Conservation (phyloP, 2,329 filamentous ascomycete species). For the Colletotrichum scovillei region DNA sequence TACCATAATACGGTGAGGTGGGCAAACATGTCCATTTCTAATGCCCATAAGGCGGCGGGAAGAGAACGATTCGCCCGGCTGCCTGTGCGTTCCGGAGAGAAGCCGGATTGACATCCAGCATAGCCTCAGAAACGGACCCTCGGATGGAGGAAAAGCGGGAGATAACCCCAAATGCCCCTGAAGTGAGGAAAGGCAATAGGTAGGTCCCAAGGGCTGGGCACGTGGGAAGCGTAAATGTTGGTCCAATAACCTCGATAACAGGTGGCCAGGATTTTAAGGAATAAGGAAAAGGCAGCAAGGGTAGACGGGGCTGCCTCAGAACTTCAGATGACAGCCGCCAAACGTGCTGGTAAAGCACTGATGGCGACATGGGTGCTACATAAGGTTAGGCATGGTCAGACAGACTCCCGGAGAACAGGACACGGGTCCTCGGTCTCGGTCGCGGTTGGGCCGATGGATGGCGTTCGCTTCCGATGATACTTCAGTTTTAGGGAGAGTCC, state of each 20-base stretch:
- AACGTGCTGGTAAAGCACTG: background rate
- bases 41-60: constrained; percentile 1
- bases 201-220: constrained; percentile 8
- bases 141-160: constrained; percentile 2
- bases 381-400: constrained; percentile 1
- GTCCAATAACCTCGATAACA: background rate
- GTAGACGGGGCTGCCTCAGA: background rate
- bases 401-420: background rate
- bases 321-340: constrained; percentile 23
- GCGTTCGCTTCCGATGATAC: background rate
- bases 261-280: background rate
- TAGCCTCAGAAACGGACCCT: constrained; percentile 14
- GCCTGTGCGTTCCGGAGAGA: constrained; percentile 19
- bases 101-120: constrained; percentile 23
- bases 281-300: background rate
- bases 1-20: constrained; percentile 5
- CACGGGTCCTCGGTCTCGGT: background rate
- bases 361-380: background rate
- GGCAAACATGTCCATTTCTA: background rate
- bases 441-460: constrained; percentile 15
- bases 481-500: background rate
- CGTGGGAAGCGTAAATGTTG: background rate
- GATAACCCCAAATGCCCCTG: background rate
- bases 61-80: background rate
- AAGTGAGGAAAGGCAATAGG: background rate